These are phyloP conservation scores for Ophiostoma ulmi DNA, from an alignment of 2,329 filamentous ascomycete species.

Conservation along the genomic window DNA sequence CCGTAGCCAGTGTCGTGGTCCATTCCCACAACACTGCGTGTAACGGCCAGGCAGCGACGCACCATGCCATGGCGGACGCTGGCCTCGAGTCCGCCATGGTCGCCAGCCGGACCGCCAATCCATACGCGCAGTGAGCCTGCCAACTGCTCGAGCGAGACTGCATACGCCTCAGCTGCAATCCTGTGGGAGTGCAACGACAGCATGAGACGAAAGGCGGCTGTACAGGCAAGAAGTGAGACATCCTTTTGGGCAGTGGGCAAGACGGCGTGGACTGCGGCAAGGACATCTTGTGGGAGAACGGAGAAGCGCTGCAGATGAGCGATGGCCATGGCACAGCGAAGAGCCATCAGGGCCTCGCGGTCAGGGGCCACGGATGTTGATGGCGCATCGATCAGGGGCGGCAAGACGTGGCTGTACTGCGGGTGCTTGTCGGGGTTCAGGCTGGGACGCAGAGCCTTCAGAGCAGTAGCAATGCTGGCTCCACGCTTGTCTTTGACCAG, in stretches of 20 bases:
- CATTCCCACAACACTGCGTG: slow-evolving; percentile 55
- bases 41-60: slow-evolving; percentile 51
- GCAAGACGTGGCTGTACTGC: slow-evolving; percentile 31
- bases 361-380: slow-evolving; percentile 39
- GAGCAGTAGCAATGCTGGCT: slow-evolving; percentile 51
- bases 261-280: slow-evolving; percentile 48
- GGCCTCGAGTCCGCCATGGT: slow-evolving; percentile 47
- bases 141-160: slow-evolving; percentile 49
- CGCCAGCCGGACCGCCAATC: slow-evolving; percentile 51
- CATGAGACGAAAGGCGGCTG: slow-evolving; percentile 55
- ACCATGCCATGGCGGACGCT: slow-evolving; percentile 51
- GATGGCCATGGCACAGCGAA: slow-evolving; percentile 57
- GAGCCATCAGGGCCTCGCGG: slow-evolving; percentile 51
- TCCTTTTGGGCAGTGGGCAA: slow-evolving; percentile 32
- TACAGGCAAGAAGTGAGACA: slow-evolving; percentile 56
- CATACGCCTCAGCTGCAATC: slow-evolving; percentile 44
- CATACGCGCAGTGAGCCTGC: slow-evolving; percentile 56
- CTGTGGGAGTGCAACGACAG: slow-evolving; percentile 47
- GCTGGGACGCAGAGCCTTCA: slow-evolving; percentile 47
- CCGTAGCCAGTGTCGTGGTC: slow-evolving; percentile 55
- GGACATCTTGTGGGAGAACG: slow-evolving; percentile 40
- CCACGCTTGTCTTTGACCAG: slow-evolving; percentile 51
- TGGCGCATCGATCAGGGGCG: slow-evolving; percentile 45
- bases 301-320: slow-evolving; percentile 50
- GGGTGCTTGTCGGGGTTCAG: slow-evolving; percentile 36